These are phyloP conservation scores for Neurospora discreta DNA, from an alignment of 495 filamentous ascomycete species.

Conservation along the genomic window DNA sequence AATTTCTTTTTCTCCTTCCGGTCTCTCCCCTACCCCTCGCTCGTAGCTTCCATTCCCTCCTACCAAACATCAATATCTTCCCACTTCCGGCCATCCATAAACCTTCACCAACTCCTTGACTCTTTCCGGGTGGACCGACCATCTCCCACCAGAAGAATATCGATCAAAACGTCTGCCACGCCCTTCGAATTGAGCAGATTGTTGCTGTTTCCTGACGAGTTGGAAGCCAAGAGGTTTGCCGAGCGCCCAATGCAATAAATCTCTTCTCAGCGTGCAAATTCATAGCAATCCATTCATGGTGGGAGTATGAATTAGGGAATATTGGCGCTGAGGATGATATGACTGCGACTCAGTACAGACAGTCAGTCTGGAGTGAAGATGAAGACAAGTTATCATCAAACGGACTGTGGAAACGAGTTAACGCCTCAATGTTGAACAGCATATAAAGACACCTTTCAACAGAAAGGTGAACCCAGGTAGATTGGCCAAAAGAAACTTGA, in stretches of 20 bases:
- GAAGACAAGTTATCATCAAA: slow-evolving; percentile 14
- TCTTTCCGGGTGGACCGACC: slow-evolving; percentile 5
- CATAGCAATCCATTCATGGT: slow-evolving; percentile 44
- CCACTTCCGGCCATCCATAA: slow-evolving; percentile 10
- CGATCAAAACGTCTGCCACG: slow-evolving; percentile 11
- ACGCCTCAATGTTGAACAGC: slow-evolving; percentile 36
- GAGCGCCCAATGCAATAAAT: slow-evolving; percentile 40
- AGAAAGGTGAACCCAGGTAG: slow-evolving; percentile 20
- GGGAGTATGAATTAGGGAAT: slow-evolving; percentile 41
- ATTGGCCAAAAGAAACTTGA: slow-evolving; percentile 17
- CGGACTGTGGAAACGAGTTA: slow-evolving; percentile 34
- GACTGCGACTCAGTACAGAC: neutral
- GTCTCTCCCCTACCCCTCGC: neutral
- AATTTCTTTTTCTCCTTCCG: neutral
- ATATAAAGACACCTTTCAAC: no score
- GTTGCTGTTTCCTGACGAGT: neutral
- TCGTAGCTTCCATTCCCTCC: neutral
- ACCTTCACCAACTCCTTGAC: slow-evolving; percentile 14
- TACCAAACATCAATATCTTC: slow-evolving; percentile 1
- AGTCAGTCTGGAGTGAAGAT: neutral
- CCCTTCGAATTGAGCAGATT: slow-evolving; percentile 7
- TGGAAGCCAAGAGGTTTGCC: slow-evolving; percentile 21
- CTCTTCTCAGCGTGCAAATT: slow-evolving; percentile 41
- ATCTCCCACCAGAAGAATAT: slow-evolving; percentile 12
- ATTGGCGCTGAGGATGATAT: slow-evolving; percentile 28